A percentile compares a stretch with the other conserved stretches of the same genome.
These are phyloP conservation scores for Paramecium tetraurelia DNA, from an alignment of 73 alveolate genomes.

Conservation along the genomic window DNA sequence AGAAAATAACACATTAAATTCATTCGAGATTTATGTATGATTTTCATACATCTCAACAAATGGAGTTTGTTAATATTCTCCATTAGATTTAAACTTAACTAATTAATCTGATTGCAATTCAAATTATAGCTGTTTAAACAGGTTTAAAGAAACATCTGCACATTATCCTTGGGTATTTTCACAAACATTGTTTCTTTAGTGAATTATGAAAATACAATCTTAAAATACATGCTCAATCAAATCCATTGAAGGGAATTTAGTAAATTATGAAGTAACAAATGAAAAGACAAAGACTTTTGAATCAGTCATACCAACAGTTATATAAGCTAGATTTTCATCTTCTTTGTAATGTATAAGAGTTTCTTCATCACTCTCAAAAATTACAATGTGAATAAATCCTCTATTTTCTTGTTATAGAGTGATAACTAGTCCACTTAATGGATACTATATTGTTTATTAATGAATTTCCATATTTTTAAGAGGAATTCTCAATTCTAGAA, in stretches of 20 bases:
- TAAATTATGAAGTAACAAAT: not conserved
- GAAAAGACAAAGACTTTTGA: not conserved
- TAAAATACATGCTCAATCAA: not conserved
- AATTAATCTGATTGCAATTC: not conserved
- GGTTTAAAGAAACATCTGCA: not conserved
- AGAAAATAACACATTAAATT: not conserved
- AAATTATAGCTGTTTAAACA: not conserved
- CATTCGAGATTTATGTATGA: no score
- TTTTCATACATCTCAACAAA: not conserved
- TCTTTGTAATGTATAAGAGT: not conserved
- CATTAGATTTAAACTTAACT: not conserved
- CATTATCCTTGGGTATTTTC: not conserved
- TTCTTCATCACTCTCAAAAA: not conserved
- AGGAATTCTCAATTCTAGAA: conserved; percentile 30
- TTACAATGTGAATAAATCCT: conserved; percentile 10
- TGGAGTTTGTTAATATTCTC: not conserved
- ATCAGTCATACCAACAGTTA: not conserved
- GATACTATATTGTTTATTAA: not conserved
- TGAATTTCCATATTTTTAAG: not conserved
- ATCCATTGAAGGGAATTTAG: not conserved
- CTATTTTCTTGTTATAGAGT: not conserved
- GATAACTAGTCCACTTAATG: not conserved
- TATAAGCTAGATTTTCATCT: not conserved
- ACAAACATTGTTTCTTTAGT: not conserved
- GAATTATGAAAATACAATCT: not conserved